These are phyloP conservation scores for Acanthamoeba healyi DNA, from an alignment of 208 protist species.

Conservation along the genomic window DNA sequence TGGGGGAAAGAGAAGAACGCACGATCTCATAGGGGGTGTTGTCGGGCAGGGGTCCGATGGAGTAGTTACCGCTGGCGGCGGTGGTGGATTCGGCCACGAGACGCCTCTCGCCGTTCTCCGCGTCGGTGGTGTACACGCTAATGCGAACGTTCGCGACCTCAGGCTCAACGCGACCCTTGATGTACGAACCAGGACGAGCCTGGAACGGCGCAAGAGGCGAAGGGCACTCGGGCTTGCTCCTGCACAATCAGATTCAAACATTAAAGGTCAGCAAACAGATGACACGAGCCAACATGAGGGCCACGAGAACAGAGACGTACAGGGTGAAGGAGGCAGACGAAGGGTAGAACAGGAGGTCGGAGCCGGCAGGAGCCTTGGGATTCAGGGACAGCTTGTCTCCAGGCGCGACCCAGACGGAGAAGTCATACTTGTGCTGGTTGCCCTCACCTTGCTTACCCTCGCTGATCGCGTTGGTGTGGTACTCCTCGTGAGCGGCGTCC, in stretches of 20 bases:
- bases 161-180: constrained; percentile 32
- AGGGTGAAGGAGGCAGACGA: constrained; percentile 10
- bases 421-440: not conserved
- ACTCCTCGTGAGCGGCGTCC: constrained; percentile 41
- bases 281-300: not conserved
- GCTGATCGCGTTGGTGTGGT: not conserved
- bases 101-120: not conserved
- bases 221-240: constrained; percentile 65
- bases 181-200: constrained; percentile 34
- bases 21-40: constrained; percentile 41
- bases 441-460: not conserved
- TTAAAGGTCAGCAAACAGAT: not conserved
- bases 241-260: not conserved
- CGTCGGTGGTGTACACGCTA: not conserved
- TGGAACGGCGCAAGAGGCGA: constrained; percentile 57
- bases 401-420: constrained; percentile 15
- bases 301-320: not conserved
- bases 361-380: not conserved
- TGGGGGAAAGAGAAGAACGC: constrained; percentile 1
- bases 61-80: constrained; percentile 20
- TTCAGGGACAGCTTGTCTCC: constrained; percentile 40
- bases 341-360: constrained; percentile 71
- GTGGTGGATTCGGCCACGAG: constrained; percentile 37
- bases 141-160: constrained; percentile 2
- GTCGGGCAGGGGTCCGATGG: constrained; percentile 58